A percentile compares a stretch with the other conserved stretches of the same genome.
These are phyloP conservation scores for Lactarius vividus DNA, from an alignment of 768 basidiomycete genomes.

Conservation along the genomic window DNA sequence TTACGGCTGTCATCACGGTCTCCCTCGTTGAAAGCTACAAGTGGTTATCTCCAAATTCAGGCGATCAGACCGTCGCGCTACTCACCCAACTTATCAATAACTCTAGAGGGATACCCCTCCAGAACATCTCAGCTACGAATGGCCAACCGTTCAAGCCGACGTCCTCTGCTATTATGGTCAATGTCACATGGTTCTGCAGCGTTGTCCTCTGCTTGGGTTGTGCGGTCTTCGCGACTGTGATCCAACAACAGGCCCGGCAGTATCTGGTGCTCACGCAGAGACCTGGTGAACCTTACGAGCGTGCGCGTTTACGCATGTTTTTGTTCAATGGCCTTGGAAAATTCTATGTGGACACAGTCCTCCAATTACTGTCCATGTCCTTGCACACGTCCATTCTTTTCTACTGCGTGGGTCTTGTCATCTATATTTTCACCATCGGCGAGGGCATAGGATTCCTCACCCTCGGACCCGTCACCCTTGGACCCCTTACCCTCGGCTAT, in stretches of 20 bases:
- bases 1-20: slow-evolving; percentile 14
- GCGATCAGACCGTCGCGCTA: background rate
- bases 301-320: background rate
- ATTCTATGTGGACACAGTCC: background rate
- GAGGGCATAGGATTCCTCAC: background rate
- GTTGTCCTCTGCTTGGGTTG: slow-evolving; percentile 7
- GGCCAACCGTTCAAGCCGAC: slow-evolving; percentile 1
- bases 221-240: slow-evolving; percentile 11
- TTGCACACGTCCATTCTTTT: slow-evolving; percentile 11
- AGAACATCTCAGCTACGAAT: background rate
- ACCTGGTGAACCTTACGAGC: background rate
- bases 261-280: background rate
- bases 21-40: slow-evolving; percentile 21
- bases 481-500: background rate
- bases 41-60: slow-evolving; percentile 2
- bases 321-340: background rate
- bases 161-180: slow-evolving; percentile 3
- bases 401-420: slow-evolving; percentile 13
- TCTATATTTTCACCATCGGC: too few species aligned
- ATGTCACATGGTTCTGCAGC: slow-evolving; percentile 19
- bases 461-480: too few species aligned
- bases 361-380: background rate
- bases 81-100: slow-evolving; percentile 10
- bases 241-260: background rate
- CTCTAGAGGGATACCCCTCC: background rate